Percentiles rank a stretch among this genome's conserved stretches.
Conservation (phyloP, 352 stramenopile species). For the Phytopythium boreale region DNA sequence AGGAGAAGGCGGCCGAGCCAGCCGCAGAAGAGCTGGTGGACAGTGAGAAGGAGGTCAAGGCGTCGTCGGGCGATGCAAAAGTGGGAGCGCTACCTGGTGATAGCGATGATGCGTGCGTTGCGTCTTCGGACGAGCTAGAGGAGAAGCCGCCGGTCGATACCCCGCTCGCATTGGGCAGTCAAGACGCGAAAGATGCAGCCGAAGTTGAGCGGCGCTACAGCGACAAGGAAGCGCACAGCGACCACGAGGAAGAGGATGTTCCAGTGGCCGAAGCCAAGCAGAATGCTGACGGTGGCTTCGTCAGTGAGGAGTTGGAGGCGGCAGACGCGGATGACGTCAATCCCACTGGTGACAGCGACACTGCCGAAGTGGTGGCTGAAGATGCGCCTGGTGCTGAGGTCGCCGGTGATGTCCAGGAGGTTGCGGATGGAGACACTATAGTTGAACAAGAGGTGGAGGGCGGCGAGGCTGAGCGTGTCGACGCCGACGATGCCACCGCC, state of each 20-base stretch:
- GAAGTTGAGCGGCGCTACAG: neutral
- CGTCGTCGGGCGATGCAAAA: neutral
- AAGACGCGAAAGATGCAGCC: neutral
- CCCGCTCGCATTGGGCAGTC: no score
- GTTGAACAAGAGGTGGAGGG: neutral
- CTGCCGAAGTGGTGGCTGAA: neutral
- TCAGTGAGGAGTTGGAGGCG: neutral
- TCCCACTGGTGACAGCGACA: neutral
- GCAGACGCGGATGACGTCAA: neutral
- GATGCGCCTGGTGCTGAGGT: neutral
- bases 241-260: constrained; percentile 3
- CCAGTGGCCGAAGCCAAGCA: neutral
- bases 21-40: neutral
- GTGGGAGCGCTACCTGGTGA: neutral
- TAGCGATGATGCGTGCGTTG: neutral
- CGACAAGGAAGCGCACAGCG: neutral
- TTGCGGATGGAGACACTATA: neutral
- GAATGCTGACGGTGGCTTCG: neutral
- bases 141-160: constrained; percentile 6
- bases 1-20: constrained; percentile 7
- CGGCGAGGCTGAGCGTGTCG: neutral
- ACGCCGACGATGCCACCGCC: no score
- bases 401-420: neutral
- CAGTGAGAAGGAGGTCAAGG: neutral
- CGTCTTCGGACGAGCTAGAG: neutral